Conservation (phyloP, 257 asterid species). For the Pogostemon cablin region DNA sequence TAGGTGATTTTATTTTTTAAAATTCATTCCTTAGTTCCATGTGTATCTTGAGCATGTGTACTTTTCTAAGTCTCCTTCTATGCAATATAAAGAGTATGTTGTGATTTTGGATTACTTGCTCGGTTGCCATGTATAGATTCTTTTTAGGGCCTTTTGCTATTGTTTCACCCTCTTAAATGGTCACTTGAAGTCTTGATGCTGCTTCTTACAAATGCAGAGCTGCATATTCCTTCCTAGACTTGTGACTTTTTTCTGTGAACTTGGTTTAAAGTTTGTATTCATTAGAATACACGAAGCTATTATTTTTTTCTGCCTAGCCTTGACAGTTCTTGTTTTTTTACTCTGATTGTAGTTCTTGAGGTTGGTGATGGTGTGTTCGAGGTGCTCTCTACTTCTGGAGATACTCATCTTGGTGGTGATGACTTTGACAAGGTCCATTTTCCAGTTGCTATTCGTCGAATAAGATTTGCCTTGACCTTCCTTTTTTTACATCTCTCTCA, state of each 20-base stretch:
- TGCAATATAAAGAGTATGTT: not conserved
- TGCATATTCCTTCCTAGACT: conserved; percentile 6
- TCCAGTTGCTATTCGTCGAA: conserved; percentile 25
- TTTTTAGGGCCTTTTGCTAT: not conserved
- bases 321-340: not conserved
- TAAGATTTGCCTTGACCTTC: not conserved
- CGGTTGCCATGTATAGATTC: not conserved
- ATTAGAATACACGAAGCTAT: not conserved
- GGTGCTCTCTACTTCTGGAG: conserved; percentile 95
- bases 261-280: conserved; percentile 1
- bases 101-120: not conserved
- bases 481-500: not conserved
- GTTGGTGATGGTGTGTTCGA: conserved; percentile 98
- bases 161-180: not conserved
- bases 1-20: not conserved
- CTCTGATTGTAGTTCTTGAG: conserved; percentile 70
- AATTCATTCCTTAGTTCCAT: not conserved
- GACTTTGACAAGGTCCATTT: conserved; percentile 78
- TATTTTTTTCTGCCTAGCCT: not conserved
- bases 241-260: not conserved
- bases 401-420: conserved; percentile 98
- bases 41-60: not conserved
- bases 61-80: not conserved
- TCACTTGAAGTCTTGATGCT: not conserved
- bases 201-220: not conserved